Conservation (phyloP, 2,329 filamentous ascomycete species). For the Aspergillus floridensis region DNA sequence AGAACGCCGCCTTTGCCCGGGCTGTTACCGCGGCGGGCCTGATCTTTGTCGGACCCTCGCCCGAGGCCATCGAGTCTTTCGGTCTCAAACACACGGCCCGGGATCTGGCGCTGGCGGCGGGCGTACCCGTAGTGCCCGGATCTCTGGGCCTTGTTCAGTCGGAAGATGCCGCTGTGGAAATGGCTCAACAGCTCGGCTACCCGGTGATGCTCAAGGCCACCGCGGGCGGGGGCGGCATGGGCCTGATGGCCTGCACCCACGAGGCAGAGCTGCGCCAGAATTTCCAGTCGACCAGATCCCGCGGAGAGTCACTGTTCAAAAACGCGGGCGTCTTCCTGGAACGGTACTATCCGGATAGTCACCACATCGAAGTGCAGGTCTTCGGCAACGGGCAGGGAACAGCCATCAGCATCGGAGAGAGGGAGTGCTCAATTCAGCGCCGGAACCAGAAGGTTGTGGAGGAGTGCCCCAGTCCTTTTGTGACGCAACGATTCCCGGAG, state of each 20-base stretch:
- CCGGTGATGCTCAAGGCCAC: conserved; percentile 75
- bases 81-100: conserved; percentile 58
- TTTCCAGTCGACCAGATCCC: conserved; percentile 59
- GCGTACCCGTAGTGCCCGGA: conserved; percentile 56
- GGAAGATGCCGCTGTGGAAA: conserved; percentile 20
- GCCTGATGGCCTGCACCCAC: conserved; percentile 70
- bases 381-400: conserved; percentile 75
- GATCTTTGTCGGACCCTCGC: conserved; percentile 58
- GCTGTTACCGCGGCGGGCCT: conserved; percentile 55
- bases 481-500: conserved; percentile 48
- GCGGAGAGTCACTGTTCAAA: conserved; percentile 80
- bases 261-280: conserved; percentile 51
- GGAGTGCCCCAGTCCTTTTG: conserved; percentile 77
- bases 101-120: conserved; percentile 53
- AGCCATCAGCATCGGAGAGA: conserved; percentile 77
- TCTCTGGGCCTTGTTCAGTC: conserved; percentile 47
- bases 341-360: conserved; percentile 72
- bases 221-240: conserved; percentile 78
- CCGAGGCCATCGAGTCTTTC: conserved; percentile 54
- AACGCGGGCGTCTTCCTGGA: conserved; percentile 83
- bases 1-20: conserved; percentile 61
- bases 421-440: conserved; percentile 84
- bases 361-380: conserved; percentile 87
- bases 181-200: conserved; percentile 48
- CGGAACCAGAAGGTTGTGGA: conserved; percentile 90